A percentile compares a stretch with the other conserved stretches of the same genome.
Evolutionary conservation across 768 basidiomycete genomes (phyloP).

Genomic region (Lactarius akahatsu): DNA sequence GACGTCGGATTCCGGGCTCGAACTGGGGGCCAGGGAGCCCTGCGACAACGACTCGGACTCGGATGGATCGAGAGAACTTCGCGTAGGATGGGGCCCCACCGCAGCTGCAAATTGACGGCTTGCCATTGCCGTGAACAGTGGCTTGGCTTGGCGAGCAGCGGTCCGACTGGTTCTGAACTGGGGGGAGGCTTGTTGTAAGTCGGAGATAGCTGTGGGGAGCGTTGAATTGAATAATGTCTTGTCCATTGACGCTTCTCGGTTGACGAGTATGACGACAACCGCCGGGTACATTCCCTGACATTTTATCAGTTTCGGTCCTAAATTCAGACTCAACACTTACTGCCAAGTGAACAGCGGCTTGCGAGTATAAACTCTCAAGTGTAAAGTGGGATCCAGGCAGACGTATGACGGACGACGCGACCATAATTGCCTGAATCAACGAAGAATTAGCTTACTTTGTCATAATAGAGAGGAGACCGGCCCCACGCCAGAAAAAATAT

Average conservation of each 20-base stretch:
- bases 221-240: background rate
- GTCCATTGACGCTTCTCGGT: background rate
- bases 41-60: background rate
- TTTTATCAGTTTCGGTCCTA: background rate
- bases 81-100: background rate
- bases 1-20: background rate
- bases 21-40: background rate
- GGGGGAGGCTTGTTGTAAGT: background rate
- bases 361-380: background rate
- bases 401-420: too few species aligned
- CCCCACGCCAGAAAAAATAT: too few species aligned
- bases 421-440: too few species aligned
- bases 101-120: background rate
- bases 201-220: background rate
- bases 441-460: too few species aligned
- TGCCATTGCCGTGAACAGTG: background rate
- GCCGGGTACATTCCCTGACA: background rate
- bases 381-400: too few species aligned
- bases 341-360: background rate
- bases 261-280: constrained; percentile 1
- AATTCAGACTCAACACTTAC: background rate
- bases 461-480: too few species aligned
- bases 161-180: background rate
- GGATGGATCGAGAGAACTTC: background rate
- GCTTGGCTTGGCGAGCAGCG: background rate